These are phyloP conservation scores for Penicillium sp. DNA, from an alignment of 2,329 filamentous ascomycete species.

Conservation along the genomic window DNA sequence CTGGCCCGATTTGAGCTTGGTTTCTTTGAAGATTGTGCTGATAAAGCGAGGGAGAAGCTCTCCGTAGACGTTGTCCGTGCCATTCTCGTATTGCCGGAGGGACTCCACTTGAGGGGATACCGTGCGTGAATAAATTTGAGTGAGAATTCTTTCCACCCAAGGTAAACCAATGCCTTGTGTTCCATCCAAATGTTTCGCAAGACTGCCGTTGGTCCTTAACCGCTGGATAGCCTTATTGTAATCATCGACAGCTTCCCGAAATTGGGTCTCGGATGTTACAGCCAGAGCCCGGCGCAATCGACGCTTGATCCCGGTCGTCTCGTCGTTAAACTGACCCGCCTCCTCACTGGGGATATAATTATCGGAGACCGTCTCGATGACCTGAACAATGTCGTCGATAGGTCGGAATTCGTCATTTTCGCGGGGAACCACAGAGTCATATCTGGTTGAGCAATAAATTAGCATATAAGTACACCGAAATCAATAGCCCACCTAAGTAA, in stretches of 20 bases:
- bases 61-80: conserved; percentile 91
- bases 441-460: conserved; percentile 45
- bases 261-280: conserved; percentile 67
- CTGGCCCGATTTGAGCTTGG: conserved; percentile 74
- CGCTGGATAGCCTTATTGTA: conserved; percentile 73
- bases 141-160: conserved; percentile 76
- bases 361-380: conserved; percentile 68
- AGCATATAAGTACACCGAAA: conserved; percentile 1
- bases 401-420: conserved; percentile 72
- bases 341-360: conserved; percentile 75
- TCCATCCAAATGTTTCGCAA: conserved; percentile 69
- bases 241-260: conserved; percentile 68
- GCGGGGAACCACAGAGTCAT: conserved; percentile 73
- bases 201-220: conserved; percentile 67
- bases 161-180: conserved; percentile 69
- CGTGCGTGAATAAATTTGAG: conserved; percentile 86
- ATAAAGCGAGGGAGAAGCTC: conserved; percentile 85
- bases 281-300: conserved; percentile 72
- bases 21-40: conserved; percentile 75
- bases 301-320: conserved; percentile 71
- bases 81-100: conserved; percentile 81
- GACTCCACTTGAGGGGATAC: conserved; percentile 86
- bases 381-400: conserved; percentile 68
- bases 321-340: conserved; percentile 66
- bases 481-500: not conserved